These are phyloP conservation scores for Erysimum cheiranthoides DNA, from an alignment of 345 rosid species.

Conservation along the genomic window DNA sequence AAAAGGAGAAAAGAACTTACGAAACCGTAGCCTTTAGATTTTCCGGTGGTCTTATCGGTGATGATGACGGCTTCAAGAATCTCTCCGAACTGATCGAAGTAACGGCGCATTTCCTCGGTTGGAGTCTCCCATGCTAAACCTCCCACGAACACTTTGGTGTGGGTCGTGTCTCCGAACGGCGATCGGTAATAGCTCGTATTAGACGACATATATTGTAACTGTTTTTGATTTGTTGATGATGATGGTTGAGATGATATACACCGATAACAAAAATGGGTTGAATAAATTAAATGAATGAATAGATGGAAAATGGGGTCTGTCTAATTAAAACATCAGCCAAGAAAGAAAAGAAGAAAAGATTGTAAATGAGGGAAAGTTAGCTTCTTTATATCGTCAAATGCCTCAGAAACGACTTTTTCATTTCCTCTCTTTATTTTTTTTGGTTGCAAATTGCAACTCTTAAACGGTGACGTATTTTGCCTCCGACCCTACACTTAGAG, in stretches of 20 bases:
- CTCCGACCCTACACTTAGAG: conserved; percentile 26
- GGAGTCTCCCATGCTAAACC: conserved; percentile 99
- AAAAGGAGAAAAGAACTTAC: conserved; percentile 54
- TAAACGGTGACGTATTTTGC: conserved; percentile 34
- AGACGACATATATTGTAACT: conserved; percentile 34
- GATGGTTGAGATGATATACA: conserved; percentile 38
- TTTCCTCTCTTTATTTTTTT: background rate
- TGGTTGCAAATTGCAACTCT: conserved; percentile 28
- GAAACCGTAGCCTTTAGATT: conserved; percentile 96
- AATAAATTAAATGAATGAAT: conserved; percentile 33
- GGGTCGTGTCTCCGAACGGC: conserved; percentile 91
- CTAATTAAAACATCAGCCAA: conserved; percentile 34
- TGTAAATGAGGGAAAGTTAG: conserved; percentile 45
- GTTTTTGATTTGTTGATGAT: conserved; percentile 22
- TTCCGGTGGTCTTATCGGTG: conserved; percentile 76
- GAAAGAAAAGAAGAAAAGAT: conserved; percentile 41
- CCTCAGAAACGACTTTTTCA: conserved; percentile 38
- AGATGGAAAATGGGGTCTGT: conserved; percentile 39
- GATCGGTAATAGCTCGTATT: conserved; percentile 66
- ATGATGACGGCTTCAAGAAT: conserved; percentile 97
- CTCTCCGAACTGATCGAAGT: conserved; percentile 91
- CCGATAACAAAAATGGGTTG: conserved; percentile 11
- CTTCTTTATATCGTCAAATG: conserved; percentile 43
- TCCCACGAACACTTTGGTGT: conserved; percentile 88
- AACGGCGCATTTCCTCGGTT: conserved; percentile 76